Evolutionary conservation across 148 eudicot species (phyloP).

Genomic region (Agrostemma githago): DNA sequence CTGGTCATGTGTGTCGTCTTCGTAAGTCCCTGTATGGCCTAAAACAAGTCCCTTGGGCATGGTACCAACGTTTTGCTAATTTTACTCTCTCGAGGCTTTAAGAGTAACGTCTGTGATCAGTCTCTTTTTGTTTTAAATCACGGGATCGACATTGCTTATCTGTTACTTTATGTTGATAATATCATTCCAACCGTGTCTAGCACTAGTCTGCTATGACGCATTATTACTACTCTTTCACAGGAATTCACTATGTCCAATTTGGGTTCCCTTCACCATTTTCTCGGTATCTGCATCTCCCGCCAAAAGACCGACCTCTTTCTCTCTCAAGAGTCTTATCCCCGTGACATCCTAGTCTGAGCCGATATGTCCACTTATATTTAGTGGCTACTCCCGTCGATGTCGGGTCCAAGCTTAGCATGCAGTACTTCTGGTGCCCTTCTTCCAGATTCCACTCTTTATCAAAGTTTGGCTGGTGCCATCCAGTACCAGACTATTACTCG

Average conservation of each 20-base stretch:
- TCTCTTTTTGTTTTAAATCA: neutral
- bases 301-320: too few relatives aligned
- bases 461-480: neutral
- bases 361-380: neutral
- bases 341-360: neutral
- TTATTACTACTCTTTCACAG: too few relatives aligned
- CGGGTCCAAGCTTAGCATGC: neutral
- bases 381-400: neutral
- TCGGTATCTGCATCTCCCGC: too few relatives aligned
- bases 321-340: too few relatives aligned
- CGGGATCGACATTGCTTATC: neutral
- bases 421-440: neutral
- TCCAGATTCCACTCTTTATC: neutral
- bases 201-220: too few relatives aligned
- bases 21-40: constrained; percentile 2
- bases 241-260: too few relatives aligned
- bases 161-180: constrained; percentile 8
- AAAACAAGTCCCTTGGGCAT: neutral
- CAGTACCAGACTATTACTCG: neutral
- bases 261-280: too few relatives aligned
- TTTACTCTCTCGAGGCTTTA: neutral
- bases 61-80: constrained; percentile 5
- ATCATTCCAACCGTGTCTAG: neutral
- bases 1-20: neutral
- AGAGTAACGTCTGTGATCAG: neutral